Evolutionary conservation across 1,139 yeast species (phyloP).

Genomic region (Zygoascus hellenicus): DNA sequence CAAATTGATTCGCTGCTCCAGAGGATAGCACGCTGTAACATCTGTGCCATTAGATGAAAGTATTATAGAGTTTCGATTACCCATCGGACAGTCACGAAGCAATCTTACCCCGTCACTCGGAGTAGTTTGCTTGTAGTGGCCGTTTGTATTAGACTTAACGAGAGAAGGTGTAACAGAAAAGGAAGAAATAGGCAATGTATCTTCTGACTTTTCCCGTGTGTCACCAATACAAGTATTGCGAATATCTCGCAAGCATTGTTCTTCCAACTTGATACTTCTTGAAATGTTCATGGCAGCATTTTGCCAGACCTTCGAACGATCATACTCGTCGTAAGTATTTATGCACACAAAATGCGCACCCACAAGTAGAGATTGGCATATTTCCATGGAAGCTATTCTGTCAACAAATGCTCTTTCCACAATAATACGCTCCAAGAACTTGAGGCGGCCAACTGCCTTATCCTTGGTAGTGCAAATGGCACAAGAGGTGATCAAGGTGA

Average conservation of each 20-base stretch:
- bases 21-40: not conserved
- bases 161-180: too few relatives aligned
- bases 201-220: too few relatives aligned
- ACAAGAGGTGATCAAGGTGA: slow-evolving; percentile 48
- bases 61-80: not conserved
- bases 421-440: slow-evolving; percentile 43
- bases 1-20: not conserved
- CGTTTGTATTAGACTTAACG: too few relatives aligned
- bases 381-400: not conserved
- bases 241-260: not conserved
- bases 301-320: not conserved
- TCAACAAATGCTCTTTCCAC: slow-evolving; percentile 31
- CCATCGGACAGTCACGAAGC: not conserved
- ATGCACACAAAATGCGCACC: slow-evolving; percentile 2
- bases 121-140: too few relatives aligned
- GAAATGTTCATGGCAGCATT: not conserved
- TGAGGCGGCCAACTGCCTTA: slow-evolving; percentile 39
- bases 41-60: slow-evolving; percentile 3
- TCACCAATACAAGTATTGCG: not conserved
- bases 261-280: not conserved
- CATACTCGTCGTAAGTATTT: not conserved
- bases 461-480: slow-evolving; percentile 39
- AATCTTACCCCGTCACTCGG: too few relatives aligned
- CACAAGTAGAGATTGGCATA: slow-evolving; percentile 1
- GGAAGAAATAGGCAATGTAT: too few relatives aligned